A percentile compares a stretch with the other conserved stretches of the same genome.
phyloP scores from a whole-genome alignment of 306 rosid species.

The Prunus persica region DNA sequence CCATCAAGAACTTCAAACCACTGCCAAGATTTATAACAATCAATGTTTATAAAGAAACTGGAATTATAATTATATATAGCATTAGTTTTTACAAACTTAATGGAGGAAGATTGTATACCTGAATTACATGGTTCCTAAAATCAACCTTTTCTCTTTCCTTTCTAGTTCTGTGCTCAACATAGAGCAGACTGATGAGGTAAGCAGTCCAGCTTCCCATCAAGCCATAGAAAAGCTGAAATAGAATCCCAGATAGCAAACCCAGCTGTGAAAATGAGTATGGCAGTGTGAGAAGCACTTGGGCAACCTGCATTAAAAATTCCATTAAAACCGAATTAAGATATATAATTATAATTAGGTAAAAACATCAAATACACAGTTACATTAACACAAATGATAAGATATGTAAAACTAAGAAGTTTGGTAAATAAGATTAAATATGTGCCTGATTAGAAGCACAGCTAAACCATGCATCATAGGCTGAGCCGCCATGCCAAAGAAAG shows the following conservation, averaged over 20 bases:
- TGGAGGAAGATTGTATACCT: slow-evolving; percentile 39
- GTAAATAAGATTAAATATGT: slow-evolving; percentile 1
- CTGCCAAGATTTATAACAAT: slow-evolving; percentile 31
- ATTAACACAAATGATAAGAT: background rate
- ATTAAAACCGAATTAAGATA: background rate
- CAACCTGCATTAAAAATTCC: slow-evolving; percentile 58
- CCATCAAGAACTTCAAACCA: slow-evolving; percentile 99
- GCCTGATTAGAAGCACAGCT: slow-evolving; percentile 98
- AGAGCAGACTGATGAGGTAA: slow-evolving; percentile 85
- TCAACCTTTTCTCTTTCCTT: slow-evolving; percentile 96
- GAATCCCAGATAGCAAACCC: slow-evolving; percentile 87
- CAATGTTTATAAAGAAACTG: background rate
- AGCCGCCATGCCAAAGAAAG: slow-evolving; percentile 91
- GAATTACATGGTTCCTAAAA: slow-evolving; percentile 92
- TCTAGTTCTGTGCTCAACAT: slow-evolving; percentile 94
- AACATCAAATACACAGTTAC: background rate
- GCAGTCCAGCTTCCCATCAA: slow-evolving; percentile 99
- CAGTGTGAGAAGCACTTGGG: slow-evolving; percentile 93
- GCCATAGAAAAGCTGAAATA: slow-evolving; percentile 93
- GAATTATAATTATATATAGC: background rate
- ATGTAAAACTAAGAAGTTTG: background rate
- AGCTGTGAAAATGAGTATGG: slow-evolving; percentile 97
- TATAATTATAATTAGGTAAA: background rate
- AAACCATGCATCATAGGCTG: slow-evolving; percentile 99
- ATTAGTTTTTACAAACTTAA: too few relatives aligned